Evolutionary conservation across 345 rosid genomes (phyloP).

Genomic region (Luvunga scandens): DNA sequence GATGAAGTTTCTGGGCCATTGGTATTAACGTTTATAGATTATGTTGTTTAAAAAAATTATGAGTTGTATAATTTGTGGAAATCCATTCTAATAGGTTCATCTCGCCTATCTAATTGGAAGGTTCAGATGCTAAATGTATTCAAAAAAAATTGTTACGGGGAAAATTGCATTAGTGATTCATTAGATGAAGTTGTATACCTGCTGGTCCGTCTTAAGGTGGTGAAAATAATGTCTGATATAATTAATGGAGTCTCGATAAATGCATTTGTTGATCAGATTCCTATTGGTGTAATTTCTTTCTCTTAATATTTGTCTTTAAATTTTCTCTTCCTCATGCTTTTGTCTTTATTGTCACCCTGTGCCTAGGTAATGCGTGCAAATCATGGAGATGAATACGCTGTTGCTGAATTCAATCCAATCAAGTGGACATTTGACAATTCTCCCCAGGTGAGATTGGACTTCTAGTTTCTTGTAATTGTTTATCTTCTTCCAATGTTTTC

Average conservation of each 20-base stretch:
- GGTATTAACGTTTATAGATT: constrained; percentile 35
- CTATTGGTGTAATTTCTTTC: not conserved
- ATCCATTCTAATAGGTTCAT: not conserved
- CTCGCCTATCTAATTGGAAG: not conserved
- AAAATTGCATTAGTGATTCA: not conserved
- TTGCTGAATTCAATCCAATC: constrained; percentile 69
- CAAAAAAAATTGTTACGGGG: not conserved
- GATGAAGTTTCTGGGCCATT: constrained; percentile 64
- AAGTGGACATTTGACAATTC: constrained; percentile 53
- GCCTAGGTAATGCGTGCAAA: constrained; percentile 70
- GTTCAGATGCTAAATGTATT: not conserved
- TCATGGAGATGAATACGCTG: constrained; percentile 66
- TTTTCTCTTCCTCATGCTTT: not conserved
- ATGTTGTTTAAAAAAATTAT: not conserved
- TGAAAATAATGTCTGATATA: not conserved
- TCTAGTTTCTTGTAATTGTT: not conserved
- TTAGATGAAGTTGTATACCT: not conserved
- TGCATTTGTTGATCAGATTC: not conserved
- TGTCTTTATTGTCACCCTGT: constrained; percentile 7
- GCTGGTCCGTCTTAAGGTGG: not conserved
- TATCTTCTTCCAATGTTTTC: not conserved
- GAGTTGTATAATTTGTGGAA: not conserved
- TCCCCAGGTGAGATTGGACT: constrained; percentile 54
- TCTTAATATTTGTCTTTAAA: not conserved
- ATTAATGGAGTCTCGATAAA: not conserved